A percentile compares a stretch with the other conserved stretches of the same genome.
These are phyloP conservation scores for Coemansia sp. DNA, from an alignment of 192 early-diverging fungal species.

Conservation along the genomic window DNA sequence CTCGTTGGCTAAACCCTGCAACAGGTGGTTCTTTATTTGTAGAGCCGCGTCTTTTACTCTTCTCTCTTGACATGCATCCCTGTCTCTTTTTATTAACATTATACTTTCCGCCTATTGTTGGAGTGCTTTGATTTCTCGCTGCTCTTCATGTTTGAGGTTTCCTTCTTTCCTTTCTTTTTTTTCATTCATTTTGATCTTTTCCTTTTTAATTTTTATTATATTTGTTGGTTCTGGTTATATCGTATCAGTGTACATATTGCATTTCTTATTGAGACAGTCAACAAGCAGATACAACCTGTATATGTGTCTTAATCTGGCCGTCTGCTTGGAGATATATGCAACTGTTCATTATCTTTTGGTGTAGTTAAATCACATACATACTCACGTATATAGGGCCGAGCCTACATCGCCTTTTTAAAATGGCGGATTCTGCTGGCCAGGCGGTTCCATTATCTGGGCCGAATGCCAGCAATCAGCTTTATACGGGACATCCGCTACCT, in stretches of 20 bases:
- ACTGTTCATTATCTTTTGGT: not conserved
- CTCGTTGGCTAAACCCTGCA: not conserved
- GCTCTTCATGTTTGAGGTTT: not conserved
- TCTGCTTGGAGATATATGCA: not conserved
- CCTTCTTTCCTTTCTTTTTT: not conserved
- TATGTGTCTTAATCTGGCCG: not conserved
- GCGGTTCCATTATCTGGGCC: not conserved
- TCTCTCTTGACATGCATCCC: not conserved
- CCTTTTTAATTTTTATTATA: not conserved
- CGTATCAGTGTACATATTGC: not conserved
- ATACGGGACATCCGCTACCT: slow-evolving; percentile 9
- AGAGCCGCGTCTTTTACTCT: not conserved
- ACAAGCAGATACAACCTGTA: not conserved
- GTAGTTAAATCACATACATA: not conserved
- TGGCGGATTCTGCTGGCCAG: slow-evolving; percentile 1
- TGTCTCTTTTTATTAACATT: not conserved
- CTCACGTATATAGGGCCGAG: not conserved
- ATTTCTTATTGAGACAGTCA: not conserved
- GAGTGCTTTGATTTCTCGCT: not conserved
- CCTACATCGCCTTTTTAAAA: not conserved
- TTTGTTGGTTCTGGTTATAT: not conserved
- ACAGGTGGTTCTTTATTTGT: not conserved
- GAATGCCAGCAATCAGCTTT: not conserved
- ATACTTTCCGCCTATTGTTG: not conserved
- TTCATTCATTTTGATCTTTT: not conserved